Evolutionary conservation across 768 basidiomycete genomes (phyloP).

Genomic region (Auricularia sp.): DNA sequence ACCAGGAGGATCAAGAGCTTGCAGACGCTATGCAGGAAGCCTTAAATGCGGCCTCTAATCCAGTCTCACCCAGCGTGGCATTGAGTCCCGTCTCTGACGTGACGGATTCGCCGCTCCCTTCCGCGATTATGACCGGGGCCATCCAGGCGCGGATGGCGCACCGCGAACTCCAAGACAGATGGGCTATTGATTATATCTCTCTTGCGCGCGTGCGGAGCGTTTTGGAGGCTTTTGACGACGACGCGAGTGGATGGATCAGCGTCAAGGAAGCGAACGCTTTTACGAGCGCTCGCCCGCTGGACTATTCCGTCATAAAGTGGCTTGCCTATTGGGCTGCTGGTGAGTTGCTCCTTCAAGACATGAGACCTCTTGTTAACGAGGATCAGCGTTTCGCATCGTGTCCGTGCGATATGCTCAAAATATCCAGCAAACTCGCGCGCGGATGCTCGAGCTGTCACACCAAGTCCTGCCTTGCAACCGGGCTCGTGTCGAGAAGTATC

Average conservation of each 20-base stretch:
- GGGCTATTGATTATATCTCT: constrained; percentile 28
- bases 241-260: constrained; percentile 29
- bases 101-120: background rate
- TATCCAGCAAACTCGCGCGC: constrained; percentile 9
- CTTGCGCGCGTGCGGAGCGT: constrained; percentile 24
- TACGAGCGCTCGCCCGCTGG: constrained; percentile 20
- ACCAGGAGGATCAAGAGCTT: background rate
- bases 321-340: constrained; percentile 27
- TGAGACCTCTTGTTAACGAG: background rate
- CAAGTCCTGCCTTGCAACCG: constrained; percentile 15
- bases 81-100: background rate
- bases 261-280: constrained; percentile 27
- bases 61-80: background rate
- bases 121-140: background rate
- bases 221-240: constrained; percentile 33
- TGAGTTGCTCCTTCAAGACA: constrained; percentile 6
- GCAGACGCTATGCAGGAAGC: background rate
- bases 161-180: constrained; percentile 17
- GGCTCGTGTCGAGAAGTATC: constrained; percentile 17
- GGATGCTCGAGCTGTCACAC: constrained; percentile 11
- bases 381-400: background rate
- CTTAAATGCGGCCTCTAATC: background rate
- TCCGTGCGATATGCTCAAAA: constrained; percentile 2
- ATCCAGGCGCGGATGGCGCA: background rate
- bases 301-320: constrained; percentile 15